Conservation (phyloP, 352 stramenopile species). For the Phytophthora macrochlamydospora region DNA sequence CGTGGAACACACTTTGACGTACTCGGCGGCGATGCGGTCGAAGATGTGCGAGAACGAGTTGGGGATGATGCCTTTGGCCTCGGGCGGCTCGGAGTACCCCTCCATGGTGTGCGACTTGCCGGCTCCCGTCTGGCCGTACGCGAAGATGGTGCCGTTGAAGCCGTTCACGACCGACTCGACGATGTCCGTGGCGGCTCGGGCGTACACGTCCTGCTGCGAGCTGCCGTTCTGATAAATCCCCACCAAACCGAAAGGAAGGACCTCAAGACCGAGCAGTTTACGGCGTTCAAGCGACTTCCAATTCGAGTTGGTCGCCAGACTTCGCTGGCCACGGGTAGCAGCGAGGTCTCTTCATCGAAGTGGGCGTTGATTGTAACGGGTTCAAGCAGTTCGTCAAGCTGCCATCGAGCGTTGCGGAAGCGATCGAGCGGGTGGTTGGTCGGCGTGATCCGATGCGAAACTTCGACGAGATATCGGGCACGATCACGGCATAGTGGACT, state of each 20-base stretch:
- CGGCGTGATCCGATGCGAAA: too few species aligned
- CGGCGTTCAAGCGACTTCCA: not conserved
- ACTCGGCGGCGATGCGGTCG: constrained; percentile 86
- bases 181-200: constrained; percentile 88
- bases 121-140: constrained; percentile 92
- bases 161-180: constrained; percentile 94
- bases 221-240: constrained; percentile 11
- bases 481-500: too few species aligned
- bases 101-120: constrained; percentile 94
- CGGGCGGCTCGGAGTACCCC: constrained; percentile 85
- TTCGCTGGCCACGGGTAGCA: too few species aligned
- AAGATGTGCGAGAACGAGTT: constrained; percentile 97
- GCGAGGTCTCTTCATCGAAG: too few species aligned
- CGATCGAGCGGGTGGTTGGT: too few species aligned
- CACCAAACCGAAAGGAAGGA: too few species aligned
- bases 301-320: too few species aligned
- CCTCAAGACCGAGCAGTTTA: too few species aligned
- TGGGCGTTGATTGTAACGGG: too few species aligned
- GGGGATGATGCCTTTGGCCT: constrained; percentile 95
- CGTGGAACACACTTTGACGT: constrained; percentile 30
- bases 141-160: constrained; percentile 97
- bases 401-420: too few species aligned
- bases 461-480: too few species aligned
- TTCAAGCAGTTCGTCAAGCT: too few species aligned
- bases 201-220: constrained; percentile 92